Evolutionary conservation across 2,329 filamentous ascomycete species (phyloP).

Genomic region (Microdochium nivale): DNA sequence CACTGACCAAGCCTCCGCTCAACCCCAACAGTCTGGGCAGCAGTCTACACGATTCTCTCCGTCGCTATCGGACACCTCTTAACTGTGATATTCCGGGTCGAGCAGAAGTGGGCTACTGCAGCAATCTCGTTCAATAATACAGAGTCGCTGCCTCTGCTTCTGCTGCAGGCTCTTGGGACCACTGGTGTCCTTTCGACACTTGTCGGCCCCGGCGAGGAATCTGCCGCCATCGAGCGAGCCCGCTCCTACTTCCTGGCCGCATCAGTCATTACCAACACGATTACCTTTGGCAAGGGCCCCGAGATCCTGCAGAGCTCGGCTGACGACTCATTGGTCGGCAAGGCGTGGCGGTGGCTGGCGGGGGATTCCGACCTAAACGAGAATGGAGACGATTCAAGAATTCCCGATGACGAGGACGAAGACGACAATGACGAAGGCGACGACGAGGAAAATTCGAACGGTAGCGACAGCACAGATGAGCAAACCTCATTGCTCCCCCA

Average conservation of each 20-base stretch:
- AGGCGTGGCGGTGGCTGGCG: slow-evolving; percentile 8
- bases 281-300: slow-evolving; percentile 46
- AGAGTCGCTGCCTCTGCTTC: slow-evolving; percentile 17
- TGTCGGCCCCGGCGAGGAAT: slow-evolving; percentile 25
- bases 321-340: slow-evolving; percentile 6
- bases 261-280: slow-evolving; percentile 43
- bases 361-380: slow-evolving; percentile 8
- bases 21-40: slow-evolving; percentile 13
- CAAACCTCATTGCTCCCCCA: slow-evolving; percentile 10
- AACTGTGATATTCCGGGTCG: slow-evolving; percentile 11
- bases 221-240: slow-evolving; percentile 38
- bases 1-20: not conserved
- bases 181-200: slow-evolving; percentile 40
- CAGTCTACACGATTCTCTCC: slow-evolving; percentile 14
- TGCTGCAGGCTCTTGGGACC: slow-evolving; percentile 32
- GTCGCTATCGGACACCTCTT: slow-evolving; percentile 11
- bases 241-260: slow-evolving; percentile 52
- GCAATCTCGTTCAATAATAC: slow-evolving; percentile 22
- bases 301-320: slow-evolving; percentile 29
- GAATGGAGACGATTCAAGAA: slow-evolving; percentile 12
- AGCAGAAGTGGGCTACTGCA: slow-evolving; percentile 15
- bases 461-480: slow-evolving; percentile 5
- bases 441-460: slow-evolving; percentile 2
- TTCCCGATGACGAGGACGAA: slow-evolving; percentile 1
- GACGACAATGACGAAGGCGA: not conserved